Evolutionary conservation across 805 yeast genomes (phyloP).

Genomic region (Kodamaea fukazawae): DNA sequence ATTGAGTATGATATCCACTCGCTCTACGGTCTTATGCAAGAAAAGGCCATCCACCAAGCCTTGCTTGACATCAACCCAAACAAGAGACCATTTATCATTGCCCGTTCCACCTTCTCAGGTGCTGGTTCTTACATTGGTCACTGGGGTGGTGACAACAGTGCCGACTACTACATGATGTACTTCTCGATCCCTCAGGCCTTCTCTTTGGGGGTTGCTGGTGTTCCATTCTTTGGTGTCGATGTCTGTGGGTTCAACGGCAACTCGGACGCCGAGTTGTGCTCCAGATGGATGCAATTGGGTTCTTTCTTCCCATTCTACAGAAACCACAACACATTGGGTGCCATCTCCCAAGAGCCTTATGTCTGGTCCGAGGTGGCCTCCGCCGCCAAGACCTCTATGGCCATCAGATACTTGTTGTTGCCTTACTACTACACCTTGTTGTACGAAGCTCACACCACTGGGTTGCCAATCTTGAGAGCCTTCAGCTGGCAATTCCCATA

Average conservation of each 20-base stretch:
- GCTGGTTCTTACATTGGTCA: conserved; percentile 20
- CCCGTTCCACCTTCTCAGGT: conserved; percentile 23
- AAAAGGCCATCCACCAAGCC: conserved; percentile 20
- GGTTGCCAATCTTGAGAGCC: conserved; percentile 22
- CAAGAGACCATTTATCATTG: conserved; percentile 24
- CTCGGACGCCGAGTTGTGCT: conserved; percentile 24
- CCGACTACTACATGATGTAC: conserved; percentile 19
- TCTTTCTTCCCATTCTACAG: conserved; percentile 35
- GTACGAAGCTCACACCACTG: conserved; percentile 21
- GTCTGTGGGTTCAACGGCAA: conserved; percentile 26
- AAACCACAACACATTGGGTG: conserved; percentile 27
- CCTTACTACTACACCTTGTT: conserved; percentile 27
- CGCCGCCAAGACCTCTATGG: conserved; percentile 25
- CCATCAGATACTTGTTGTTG: conserved; percentile 35
- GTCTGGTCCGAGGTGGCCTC: conserved; percentile 26
- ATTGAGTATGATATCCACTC: conserved; percentile 27
- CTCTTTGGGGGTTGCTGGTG: conserved; percentile 20
- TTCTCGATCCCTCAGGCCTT: conserved; percentile 27
- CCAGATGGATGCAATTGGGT: conserved; percentile 33
- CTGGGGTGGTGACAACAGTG: conserved; percentile 27
- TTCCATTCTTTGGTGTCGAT: conserved; percentile 28
- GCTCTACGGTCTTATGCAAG: conserved; percentile 23
- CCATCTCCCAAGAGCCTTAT: conserved; percentile 29
- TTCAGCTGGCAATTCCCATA: conserved; percentile 22
- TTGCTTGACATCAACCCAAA: conserved; percentile 15